Conservation (phyloP, 345 rosid species). For the Euphorbia pulcherrima region DNA sequence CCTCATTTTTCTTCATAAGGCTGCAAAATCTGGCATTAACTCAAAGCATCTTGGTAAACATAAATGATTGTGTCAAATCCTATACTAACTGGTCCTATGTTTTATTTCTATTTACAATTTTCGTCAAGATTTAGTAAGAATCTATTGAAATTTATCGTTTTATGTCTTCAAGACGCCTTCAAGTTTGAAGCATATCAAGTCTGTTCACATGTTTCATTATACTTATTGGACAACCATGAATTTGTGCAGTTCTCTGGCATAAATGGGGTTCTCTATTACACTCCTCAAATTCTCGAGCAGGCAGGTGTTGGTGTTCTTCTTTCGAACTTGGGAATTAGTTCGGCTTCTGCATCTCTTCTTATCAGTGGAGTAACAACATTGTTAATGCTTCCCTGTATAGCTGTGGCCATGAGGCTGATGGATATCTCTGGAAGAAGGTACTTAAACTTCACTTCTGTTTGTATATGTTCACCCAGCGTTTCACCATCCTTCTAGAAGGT, state of each 20-base stretch:
- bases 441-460: neutral
- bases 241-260: constrained; percentile 83
- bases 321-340: constrained; percentile 65
- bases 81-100: neutral
- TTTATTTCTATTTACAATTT: neutral
- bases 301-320: constrained; percentile 91
- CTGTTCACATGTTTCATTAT: neutral
- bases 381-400: constrained; percentile 91
- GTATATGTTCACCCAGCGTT: neutral
- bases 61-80: neutral
- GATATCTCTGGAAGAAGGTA: constrained; percentile 93
- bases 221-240: neutral
- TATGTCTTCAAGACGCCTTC: neutral
- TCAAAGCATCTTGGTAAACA: neutral
- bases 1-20: neutral
- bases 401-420: constrained; percentile 95
- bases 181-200: neutral
- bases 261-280: constrained; percentile 94
- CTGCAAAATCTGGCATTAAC: neutral
- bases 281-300: constrained; percentile 95
- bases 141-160: neutral
- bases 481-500: neutral
- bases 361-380: constrained; percentile 80
- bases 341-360: constrained; percentile 73
- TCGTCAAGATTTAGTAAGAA: neutral